Conservation (phyloP, 2,329 filamentous ascomycete species). For the Sphaerulina populicola region DNA sequence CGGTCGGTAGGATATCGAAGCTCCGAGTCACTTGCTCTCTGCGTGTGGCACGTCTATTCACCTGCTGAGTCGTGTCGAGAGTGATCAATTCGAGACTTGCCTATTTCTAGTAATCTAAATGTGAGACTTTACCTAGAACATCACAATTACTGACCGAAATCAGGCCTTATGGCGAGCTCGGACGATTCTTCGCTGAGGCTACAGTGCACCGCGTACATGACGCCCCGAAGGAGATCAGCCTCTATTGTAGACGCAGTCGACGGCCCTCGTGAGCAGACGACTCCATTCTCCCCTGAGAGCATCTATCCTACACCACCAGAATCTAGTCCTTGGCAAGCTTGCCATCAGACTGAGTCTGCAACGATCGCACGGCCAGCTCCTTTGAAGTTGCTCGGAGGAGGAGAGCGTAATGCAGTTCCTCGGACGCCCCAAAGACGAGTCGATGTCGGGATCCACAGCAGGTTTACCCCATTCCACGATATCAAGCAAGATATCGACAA, state of each 20-base stretch:
- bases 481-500: slow-evolving; percentile 5
- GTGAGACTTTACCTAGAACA: no score
- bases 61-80: no score
- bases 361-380: not conserved
- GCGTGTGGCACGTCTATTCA: no score
- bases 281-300: not conserved
- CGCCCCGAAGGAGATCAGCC: not conserved
- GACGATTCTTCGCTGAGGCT: no score
- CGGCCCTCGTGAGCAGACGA: no score
- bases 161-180: no score
- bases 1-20: no score
- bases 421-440: not conserved
- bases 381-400: not conserved
- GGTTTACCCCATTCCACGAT: slow-evolving; percentile 5
- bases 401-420: not conserved
- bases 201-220: not conserved
- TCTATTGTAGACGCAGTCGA: not conserved
- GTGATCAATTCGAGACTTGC: no score
- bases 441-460: not conserved
- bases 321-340: not conserved
- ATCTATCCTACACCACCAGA: slow-evolving; percentile 2
- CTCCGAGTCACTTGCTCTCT: no score
- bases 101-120: no score
- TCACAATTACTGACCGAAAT: no score
- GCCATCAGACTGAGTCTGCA: not conserved